Evolutionary conservation across 2,329 filamentous ascomycete species (phyloP).

Genomic region (Raffaelea albimanens): DNA sequence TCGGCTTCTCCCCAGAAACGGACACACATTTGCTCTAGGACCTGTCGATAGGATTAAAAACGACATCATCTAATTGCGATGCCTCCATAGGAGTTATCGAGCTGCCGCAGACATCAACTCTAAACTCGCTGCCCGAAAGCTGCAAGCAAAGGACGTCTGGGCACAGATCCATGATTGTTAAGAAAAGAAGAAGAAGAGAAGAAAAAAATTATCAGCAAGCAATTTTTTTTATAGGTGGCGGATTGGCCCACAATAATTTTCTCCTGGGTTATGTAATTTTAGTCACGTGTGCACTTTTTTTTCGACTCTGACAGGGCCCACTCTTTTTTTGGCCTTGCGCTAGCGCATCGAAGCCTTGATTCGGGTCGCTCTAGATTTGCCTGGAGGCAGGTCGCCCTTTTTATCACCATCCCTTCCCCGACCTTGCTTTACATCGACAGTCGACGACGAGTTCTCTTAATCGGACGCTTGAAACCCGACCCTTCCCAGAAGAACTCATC

Average conservation of each 20-base stretch:
- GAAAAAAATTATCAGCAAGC: slow-evolving; percentile 22
- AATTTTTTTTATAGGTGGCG: slow-evolving; percentile 5
- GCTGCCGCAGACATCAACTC: slow-evolving; percentile 74
- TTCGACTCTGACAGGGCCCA: no score
- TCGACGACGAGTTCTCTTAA: no score
- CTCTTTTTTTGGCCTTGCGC: no score
- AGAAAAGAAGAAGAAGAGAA: slow-evolving; percentile 24
- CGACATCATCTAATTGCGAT: slow-evolving; percentile 64
- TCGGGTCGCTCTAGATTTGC: no score
- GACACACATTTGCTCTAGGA: slow-evolving; percentile 64
- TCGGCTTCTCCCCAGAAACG: slow-evolving; percentile 43
- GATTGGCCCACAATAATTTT: slow-evolving; percentile 2
- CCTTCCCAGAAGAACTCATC: no score
- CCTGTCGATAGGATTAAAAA: slow-evolving; percentile 96
- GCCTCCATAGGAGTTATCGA: slow-evolving; percentile 77
- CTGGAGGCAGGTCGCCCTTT: no score
- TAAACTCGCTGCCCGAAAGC: slow-evolving; percentile 38
- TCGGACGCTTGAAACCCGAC: no score
- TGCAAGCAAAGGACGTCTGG: slow-evolving; percentile 62
- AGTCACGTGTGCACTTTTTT: no score
- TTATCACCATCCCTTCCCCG: not conserved
- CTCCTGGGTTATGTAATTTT: slow-evolving; percentile 1
- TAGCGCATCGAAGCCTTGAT: no score
- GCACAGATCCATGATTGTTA: slow-evolving; percentile 70
- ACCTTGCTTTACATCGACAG: no score